Evolutionary conservation across 176 grass and related monocot genomes (phyloP).

Genomic region (Dactylis glomerata): DNA sequence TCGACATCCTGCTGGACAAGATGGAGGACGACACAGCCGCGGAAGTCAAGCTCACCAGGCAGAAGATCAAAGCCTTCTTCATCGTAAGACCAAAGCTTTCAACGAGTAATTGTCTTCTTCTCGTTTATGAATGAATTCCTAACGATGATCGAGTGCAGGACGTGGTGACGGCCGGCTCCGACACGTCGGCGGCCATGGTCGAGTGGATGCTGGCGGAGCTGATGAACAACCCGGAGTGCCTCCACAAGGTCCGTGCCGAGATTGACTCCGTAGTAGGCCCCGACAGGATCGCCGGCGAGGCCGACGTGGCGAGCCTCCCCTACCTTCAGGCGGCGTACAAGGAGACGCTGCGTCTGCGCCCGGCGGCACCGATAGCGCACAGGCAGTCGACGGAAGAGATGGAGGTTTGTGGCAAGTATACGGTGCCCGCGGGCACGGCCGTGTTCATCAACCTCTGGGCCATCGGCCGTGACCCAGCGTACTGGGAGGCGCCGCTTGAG

Average conservation of each 20-base stretch:
- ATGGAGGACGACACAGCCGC: constrained; percentile 36
- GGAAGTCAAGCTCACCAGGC: constrained; percentile 59
- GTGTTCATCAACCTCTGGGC: constrained; percentile 68
- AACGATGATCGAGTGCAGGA: too few relatives aligned
- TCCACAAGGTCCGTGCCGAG: constrained; percentile 41
- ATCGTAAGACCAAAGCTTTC: constrained; percentile 32
- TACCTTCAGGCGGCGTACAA: constrained; percentile 70
- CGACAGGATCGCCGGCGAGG: constrained; percentile 46
- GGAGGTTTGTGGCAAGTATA: constrained; percentile 10
- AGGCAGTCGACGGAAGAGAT: constrained; percentile 40
- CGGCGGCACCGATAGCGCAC: constrained; percentile 39
- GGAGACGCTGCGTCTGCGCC: constrained; percentile 63
- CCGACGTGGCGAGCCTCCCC: constrained; percentile 55
- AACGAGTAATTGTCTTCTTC: neutral
- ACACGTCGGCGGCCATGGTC: constrained; percentile 55
- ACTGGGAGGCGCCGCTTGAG: constrained; percentile 50
- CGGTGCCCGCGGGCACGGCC: constrained; percentile 36
- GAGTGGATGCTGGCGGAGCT: constrained; percentile 83
- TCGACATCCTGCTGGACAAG: constrained; percentile 70
- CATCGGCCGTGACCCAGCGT: constrained; percentile 50
- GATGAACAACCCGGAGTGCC: constrained; percentile 47
- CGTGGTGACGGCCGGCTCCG: constrained; percentile 42
- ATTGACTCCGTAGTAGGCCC: constrained; percentile 53
- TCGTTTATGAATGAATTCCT: neutral
- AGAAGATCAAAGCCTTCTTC: constrained; percentile 75